Percentiles rank a stretch among this genome's conserved stretches.
Evolutionary conservation across 179 eudicot species (phyloP).

Genomic region (Silene coronaria): DNA sequence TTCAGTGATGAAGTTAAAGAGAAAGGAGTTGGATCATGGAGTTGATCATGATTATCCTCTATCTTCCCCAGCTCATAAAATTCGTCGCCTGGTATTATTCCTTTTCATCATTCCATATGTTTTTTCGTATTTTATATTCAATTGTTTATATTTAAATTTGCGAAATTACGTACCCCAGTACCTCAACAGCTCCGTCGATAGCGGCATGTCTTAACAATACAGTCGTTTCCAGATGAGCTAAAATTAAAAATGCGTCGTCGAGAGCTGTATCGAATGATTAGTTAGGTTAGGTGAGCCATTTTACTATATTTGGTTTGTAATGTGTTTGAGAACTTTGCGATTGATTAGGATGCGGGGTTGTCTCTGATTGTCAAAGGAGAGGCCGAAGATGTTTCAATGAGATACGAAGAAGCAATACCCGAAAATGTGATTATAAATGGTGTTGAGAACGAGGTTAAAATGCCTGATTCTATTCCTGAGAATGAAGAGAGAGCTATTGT

Average conservation of each 20-base stretch:
- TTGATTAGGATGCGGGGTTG: slow-evolving; percentile 57
- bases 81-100: slow-evolving; percentile 63
- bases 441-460: slow-evolving; percentile 7
- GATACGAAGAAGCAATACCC: slow-evolving; percentile 19
- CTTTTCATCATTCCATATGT: not conserved
- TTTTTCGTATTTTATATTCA: not conserved
- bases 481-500: slow-evolving; percentile 77
- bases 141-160: too few relatives aligned
- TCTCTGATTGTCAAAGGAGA: slow-evolving; percentile 62
- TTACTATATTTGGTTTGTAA: too few relatives aligned
- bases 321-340: not conserved
- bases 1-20: slow-evolving; percentile 36
- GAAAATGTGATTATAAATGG: slow-evolving; percentile 11
- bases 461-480: slow-evolving; percentile 28
- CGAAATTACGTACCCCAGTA: too few relatives aligned
- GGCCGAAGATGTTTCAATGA: slow-evolving; percentile 29
- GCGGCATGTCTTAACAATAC: too few relatives aligned
- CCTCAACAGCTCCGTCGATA: too few relatives aligned
- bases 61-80: slow-evolving; percentile 70
- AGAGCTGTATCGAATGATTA: too few relatives aligned
- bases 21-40: slow-evolving; percentile 53
- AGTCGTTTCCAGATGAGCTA: too few relatives aligned
- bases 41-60: slow-evolving; percentile 55
- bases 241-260: too few relatives aligned
- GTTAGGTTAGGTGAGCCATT: too few relatives aligned